Evolutionary conservation across 805 yeast genomes (phyloP).

Genomic region (Kuraishia borneana): DNA sequence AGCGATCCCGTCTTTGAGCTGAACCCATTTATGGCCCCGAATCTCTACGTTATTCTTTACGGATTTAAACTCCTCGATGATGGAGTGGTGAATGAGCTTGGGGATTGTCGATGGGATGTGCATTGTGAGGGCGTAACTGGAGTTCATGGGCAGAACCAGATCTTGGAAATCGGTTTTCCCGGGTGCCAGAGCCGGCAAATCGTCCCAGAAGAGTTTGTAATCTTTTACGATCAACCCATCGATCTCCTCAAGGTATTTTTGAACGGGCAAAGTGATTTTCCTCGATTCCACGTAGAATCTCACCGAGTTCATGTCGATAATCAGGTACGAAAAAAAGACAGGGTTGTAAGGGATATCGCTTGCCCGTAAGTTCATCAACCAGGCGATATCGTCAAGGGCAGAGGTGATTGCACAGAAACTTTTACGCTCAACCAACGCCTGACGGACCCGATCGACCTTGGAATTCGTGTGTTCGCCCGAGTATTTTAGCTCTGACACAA

Average conservation of each 20-base stretch:
- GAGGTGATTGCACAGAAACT: conserved; percentile 44
- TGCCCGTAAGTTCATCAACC: conserved; percentile 74
- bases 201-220: conserved; percentile 45
- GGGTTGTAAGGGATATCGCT: conserved; percentile 73
- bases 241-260: conserved; percentile 17
- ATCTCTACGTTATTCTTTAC: conserved; percentile 39
- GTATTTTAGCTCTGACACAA: conserved; percentile 20
- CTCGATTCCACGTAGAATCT: conserved; percentile 42
- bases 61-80: conserved; percentile 43
- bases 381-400: conserved; percentile 79
- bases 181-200: conserved; percentile 20
- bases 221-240: conserved; percentile 25
- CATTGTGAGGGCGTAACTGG: conserved; percentile 3
- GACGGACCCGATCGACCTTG: conserved; percentile 20
- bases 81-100: conserved; percentile 27
- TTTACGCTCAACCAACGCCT: conserved; percentile 14
- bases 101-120: conserved; percentile 2
- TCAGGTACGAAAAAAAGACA: conserved; percentile 58
- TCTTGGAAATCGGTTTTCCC: background rate
- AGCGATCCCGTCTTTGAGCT: conserved; percentile 49
- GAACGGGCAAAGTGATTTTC: conserved; percentile 20
- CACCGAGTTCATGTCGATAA: conserved; percentile 21
- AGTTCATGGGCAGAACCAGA: conserved; percentile 4
- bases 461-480: conserved; percentile 23
- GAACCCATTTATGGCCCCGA: conserved; percentile 38